Base-by-base conservation (phyloP, 108 stramenopile species). In the Aurantiochytrium sp. region DNA sequence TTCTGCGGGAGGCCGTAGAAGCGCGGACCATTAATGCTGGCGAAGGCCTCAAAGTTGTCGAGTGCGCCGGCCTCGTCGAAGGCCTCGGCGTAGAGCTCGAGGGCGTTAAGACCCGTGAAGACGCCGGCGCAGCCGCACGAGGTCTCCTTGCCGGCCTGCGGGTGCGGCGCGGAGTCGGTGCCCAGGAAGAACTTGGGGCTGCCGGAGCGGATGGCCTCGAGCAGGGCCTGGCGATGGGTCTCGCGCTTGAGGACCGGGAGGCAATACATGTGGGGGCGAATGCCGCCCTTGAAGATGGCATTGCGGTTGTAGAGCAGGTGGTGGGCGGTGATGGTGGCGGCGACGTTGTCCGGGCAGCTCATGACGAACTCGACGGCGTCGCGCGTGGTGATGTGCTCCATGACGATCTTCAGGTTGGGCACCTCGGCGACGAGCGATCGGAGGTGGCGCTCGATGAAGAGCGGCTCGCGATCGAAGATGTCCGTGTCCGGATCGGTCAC, bases 261-360 rank as follows among this genome's bases (percentile, higher is more conserved):
- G 88, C 99, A 99, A 91, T 99, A 99, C 90, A 97, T 94, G 89
- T 99, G 99, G 1, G 99, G 99, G 55, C 94, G 94, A 85, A 99
- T 92, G 3, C 98, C 98, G 21, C 98, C 98, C n/a, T 59, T 36
- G 17, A 89, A 94, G 90, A 93, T 92, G 93, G 94, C 94, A 91
- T 98, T 99, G 8, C 98, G 93, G 90, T 99, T 99, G 97, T 96
- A 99, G 27, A 99, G 89, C 10, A 99, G 92, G 88, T 99, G 99
- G 88, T 99, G 99, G 31, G 95, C 94, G 0, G 99, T 99, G 52
- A 99, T 98, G 87, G 95, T 97, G 19, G 98, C 99, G 48, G 93
- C 95, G 85, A 98, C 94, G 92, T 97, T 98, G 54, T 91, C 69
- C 37, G 88, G 89, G 15, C 4, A 34, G 27, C 93, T 91, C 37